Conservation (phyloP, 2,329 filamentous ascomycete species). For the Sporothrix humicola region DNA sequence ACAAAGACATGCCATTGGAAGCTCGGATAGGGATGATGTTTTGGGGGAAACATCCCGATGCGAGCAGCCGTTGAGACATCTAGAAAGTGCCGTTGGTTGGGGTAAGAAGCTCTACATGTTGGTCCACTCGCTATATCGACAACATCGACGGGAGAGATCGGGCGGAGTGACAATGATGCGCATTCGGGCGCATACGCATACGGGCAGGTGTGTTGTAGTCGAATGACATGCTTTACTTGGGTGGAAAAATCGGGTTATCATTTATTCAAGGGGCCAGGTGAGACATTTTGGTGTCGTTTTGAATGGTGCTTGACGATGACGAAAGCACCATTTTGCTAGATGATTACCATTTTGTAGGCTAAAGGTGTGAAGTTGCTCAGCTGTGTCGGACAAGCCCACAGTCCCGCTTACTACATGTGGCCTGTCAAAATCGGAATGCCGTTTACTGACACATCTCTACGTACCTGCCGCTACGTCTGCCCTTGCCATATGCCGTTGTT, state of each 20-base stretch:
- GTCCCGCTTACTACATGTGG: not conserved
- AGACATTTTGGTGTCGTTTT: slow-evolving; percentile 15
- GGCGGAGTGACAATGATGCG: not conserved
- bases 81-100: not conserved
- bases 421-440: slow-evolving; percentile 1
- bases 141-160: not conserved
- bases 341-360: no score
- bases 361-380: not conserved
- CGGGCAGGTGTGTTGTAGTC: no score
- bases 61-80: not conserved
- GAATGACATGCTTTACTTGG: not conserved
- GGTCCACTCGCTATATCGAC: not conserved
- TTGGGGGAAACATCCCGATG: not conserved
- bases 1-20: not conserved
- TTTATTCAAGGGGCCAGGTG: not conserved
- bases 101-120: not conserved
- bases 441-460: slow-evolving; percentile 6
- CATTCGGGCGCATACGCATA: not conserved
- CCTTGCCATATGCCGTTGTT: not conserved
- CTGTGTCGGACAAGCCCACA: not conserved
- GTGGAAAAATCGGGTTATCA: not conserved
- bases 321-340: not conserved
- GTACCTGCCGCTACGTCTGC: not conserved
- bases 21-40: not conserved
- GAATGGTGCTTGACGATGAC: not conserved